Base-by-base conservation (phyloP, 192 early-diverging fungal genomes). In the Borealophlyctis nickersoniae region DNA sequence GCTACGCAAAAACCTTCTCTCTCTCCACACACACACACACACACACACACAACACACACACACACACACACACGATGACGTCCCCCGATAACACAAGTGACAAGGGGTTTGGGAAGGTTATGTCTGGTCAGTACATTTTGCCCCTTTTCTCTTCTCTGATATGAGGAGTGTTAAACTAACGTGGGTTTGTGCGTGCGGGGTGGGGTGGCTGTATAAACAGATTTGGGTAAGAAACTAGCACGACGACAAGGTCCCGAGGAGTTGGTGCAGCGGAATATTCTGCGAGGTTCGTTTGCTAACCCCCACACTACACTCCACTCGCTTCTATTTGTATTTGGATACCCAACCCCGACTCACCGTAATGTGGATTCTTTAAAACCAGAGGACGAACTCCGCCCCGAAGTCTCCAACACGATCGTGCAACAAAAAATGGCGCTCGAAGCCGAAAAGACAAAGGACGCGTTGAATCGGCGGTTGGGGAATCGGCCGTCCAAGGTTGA, bases 221-320 rank as follows among this genome's bases (percentile, higher is more conserved):
- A 83, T 39, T 45, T 83, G 3, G 74, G 81, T 28, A 83, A 80
- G 66, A 75, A 73, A 34, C 60, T 83, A 16, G 62, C 69, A 24
- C 66, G 68, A 13, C 58, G 78, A 34, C 54, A 73, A 33, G 72
- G 67, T 4, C 73, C 71, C 35, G 67, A 72, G 23, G 75, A 79
- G 36, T 70, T 83, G 9, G 75, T 81, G 16, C 69, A 78, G 28
- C 75, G 72, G 59, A 75, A 79, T 56, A 83, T 83, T 39, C 28
- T 83, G 56, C 70, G 73, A 58, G 74, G 78, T 79, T n/a, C 4
- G 23, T 56, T 4, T 5, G 22, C 53, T 3, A n/a, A 22, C n/a
- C 27, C 49, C 36, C 56, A 33, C 24, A 35, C 30, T 29, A 22
- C 45, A n/a, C 55, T 2, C 16, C 26, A 31, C 5, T 7, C n/a